A percentile compares a stretch with the other conserved stretches of the same genome.
Evolutionary conservation across 805 yeast genomes (phyloP).

Genomic region (Candida ipomoeae): DNA sequence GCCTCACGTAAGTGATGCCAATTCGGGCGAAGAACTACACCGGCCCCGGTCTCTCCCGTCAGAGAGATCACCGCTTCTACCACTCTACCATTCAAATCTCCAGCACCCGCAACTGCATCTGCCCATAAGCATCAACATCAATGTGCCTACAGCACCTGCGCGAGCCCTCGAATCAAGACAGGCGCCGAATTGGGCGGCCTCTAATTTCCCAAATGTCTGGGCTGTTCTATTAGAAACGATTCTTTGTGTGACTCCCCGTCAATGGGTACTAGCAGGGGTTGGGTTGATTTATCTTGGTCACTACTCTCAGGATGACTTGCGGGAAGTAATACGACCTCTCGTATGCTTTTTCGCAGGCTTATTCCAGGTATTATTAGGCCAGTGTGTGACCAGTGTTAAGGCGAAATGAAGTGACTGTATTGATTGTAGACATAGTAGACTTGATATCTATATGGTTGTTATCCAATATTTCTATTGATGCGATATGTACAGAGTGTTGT

Average conservation of each 20-base stretch:
- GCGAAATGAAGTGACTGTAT: neutral
- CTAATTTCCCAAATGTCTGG: neutral
- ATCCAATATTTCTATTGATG: neutral
- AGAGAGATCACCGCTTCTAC: constrained; percentile 11
- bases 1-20: neutral
- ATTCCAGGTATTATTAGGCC: neutral
- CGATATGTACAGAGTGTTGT: constrained; percentile 1
- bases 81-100: constrained; percentile 3
- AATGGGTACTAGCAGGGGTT: constrained; percentile 2
- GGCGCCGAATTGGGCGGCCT: neutral
- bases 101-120: constrained; percentile 1
- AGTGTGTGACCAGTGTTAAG: neutral
- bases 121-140: constrained; percentile 7
- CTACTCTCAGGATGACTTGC: neutral
- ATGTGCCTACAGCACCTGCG: constrained; percentile 3
- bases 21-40: neutral
- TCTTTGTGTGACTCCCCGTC: neutral
- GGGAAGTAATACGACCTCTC: neutral
- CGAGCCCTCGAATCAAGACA: neutral
- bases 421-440: neutral
- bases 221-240: neutral
- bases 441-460: neutral
- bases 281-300: constrained; percentile 2
- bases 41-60: constrained; percentile 1
- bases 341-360: neutral